Conservation (phyloP, 1,139 yeast genomes). For the Taphrina communis region DNA sequence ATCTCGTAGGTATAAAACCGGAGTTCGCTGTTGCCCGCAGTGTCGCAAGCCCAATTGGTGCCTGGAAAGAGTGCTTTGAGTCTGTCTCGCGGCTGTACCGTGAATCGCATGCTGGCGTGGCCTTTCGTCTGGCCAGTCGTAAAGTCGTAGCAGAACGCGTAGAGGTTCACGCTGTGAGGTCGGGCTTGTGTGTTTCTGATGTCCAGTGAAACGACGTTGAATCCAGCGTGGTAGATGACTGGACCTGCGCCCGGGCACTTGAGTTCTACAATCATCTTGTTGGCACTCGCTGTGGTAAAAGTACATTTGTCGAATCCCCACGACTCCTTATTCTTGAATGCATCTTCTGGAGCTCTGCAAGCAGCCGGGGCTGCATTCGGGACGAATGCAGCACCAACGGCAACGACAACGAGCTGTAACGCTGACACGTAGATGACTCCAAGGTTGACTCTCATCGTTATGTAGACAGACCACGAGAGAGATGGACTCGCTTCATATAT, state of each 20-base stretch:
- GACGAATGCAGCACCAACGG: too few relatives aligned
- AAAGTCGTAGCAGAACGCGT: constrained; percentile 9
- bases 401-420: too few relatives aligned
- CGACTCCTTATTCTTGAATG: neutral
- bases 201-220: neutral
- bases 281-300: neutral
- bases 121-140: neutral
- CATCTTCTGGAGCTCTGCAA: neutral
- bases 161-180: neutral
- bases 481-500: too few relatives aligned
- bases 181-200: neutral
- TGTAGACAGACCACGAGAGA: too few relatives aligned
- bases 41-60: neutral
- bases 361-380: neutral
- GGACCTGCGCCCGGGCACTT: neutral
- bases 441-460: too few relatives aligned
- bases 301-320: neutral
- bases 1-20: neutral
- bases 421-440: too few relatives aligned
- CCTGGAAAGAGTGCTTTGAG: neutral
- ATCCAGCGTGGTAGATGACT: neutral
- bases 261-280: neutral
- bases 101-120: neutral
- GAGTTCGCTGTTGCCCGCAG: neutral
- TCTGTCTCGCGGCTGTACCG: neutral